phyloP scores from a whole-genome alignment of 306 rosid species.

The Herpetospermum pedunculosum region DNA sequence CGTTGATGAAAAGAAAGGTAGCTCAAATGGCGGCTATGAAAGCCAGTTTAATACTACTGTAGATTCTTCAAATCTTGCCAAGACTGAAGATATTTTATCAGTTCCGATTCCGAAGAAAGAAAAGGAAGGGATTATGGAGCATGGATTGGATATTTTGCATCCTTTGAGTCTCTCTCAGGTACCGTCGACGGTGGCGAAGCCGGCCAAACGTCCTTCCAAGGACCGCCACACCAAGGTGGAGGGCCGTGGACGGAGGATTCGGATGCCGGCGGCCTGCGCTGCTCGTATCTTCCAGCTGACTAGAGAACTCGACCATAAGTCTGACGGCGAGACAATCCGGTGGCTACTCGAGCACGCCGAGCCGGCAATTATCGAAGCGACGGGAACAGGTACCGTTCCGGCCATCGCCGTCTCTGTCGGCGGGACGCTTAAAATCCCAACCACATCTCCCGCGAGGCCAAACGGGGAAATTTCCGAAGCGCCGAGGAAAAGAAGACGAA shows the following conservation, averaged over 20 bases:
- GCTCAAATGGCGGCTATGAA: background rate
- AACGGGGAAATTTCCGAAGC: conserved; percentile 25
- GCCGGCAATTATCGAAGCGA: conserved; percentile 60
- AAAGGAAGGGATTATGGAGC: conserved; percentile 30
- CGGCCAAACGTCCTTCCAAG: conserved; percentile 32
- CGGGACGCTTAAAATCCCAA: conserved; percentile 70
- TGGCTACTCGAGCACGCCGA: conserved; percentile 77
- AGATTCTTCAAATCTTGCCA: conserved; percentile 11
- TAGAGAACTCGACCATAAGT: conserved; percentile 61
- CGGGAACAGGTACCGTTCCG: conserved; percentile 75
- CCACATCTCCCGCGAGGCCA: conserved; percentile 49
- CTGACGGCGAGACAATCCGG: conserved; percentile 87
- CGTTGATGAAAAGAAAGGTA: background rate
- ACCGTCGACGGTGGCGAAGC: conserved; percentile 6
- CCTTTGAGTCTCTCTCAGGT: conserved; percentile 20
- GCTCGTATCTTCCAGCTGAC: conserved; percentile 81
- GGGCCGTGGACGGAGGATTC: conserved; percentile 78
- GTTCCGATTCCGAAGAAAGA: conserved; percentile 28
- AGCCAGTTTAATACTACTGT: background rate
- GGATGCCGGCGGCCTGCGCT: conserved; percentile 80
- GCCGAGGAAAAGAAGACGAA: conserved; percentile 31
- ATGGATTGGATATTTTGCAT: conserved; percentile 17
- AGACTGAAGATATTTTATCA: conserved; percentile 8
- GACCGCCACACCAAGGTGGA: conserved; percentile 93
- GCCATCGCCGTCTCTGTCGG: conserved; percentile 78